These are phyloP conservation scores for Penicillium sp. DNA, from an alignment of 2,329 filamentous ascomycete genomes.

Conservation along the genomic window DNA sequence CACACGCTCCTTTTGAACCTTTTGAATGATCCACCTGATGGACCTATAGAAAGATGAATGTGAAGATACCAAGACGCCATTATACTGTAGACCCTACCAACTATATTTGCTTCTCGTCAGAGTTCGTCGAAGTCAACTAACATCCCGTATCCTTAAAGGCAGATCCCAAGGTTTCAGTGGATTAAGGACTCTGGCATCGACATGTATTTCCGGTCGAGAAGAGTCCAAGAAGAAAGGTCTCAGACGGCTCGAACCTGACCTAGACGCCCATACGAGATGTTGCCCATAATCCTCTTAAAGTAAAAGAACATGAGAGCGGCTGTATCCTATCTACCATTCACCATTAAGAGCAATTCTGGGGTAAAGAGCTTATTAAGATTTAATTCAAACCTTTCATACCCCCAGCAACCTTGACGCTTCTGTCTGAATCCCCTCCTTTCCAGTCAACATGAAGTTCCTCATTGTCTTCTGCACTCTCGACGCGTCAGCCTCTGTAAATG, in stretches of 20 bases:
- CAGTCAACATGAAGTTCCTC: background rate
- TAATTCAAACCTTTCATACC: background rate
- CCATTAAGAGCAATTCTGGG: background rate
- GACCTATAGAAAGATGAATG: background rate
- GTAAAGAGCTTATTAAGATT: background rate
- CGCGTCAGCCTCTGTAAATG: background rate
- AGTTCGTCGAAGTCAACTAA: too few relatives aligned
- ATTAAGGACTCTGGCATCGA: too few relatives aligned
- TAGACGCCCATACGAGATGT: background rate
- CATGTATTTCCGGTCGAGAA: too few relatives aligned
- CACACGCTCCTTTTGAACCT: background rate
- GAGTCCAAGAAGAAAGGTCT: background rate
- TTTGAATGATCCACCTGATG: background rate
- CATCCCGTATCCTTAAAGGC: too few relatives aligned
- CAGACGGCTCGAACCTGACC: background rate
- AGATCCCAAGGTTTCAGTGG: too few relatives aligned
- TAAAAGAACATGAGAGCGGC: background rate
- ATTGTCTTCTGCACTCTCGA: background rate
- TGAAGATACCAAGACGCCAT: background rate
- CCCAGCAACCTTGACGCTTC: background rate
- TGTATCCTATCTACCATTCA: too few relatives aligned
- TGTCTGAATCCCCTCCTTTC: background rate
- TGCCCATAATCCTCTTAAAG: background rate
- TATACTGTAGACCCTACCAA: background rate
- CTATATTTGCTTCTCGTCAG: background rate